Conservation (phyloP, 2,329 filamentous ascomycete species). For the Verticillium alfalfae region DNA sequence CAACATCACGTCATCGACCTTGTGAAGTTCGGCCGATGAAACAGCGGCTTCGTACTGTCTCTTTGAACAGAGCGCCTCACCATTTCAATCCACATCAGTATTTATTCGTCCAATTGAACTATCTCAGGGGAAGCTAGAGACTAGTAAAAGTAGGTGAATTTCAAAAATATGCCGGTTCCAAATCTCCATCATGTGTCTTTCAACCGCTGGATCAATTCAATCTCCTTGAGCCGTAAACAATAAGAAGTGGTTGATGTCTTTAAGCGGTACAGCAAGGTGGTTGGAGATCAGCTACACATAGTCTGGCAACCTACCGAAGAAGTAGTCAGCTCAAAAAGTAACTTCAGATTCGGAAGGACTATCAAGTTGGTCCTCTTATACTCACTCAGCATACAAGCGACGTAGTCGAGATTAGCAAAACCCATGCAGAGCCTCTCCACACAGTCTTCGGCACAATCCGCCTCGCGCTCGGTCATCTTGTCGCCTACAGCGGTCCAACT, state of each 20-base stretch:
- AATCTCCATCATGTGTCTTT: not conserved
- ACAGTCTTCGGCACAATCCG: not conserved
- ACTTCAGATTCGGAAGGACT: not conserved
- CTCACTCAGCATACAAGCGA: not conserved
- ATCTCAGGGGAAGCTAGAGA: not conserved
- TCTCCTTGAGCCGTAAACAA: not conserved
- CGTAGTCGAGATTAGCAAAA: not conserved
- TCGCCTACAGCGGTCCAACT: not conserved
- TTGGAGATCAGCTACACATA: not conserved
- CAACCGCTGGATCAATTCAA: not conserved
- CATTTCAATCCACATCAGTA: not conserved
- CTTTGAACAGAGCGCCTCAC: not conserved
- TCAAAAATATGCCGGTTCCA: not conserved
- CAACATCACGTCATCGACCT: not conserved
- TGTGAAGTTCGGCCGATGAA: not conserved
- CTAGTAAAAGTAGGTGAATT: not conserved
- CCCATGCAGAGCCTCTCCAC: not conserved
- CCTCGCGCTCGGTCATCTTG: not conserved
- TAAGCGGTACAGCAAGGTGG: not conserved
- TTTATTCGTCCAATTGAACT: no score
- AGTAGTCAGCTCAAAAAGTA: not conserved
- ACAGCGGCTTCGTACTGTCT: not conserved
- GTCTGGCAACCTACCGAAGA: not conserved
- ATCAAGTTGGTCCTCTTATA: not conserved
- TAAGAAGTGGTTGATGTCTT: not conserved